Base-by-base conservation (phyloP, 805 yeast species). In the Millerozyma acaciae region DNA sequence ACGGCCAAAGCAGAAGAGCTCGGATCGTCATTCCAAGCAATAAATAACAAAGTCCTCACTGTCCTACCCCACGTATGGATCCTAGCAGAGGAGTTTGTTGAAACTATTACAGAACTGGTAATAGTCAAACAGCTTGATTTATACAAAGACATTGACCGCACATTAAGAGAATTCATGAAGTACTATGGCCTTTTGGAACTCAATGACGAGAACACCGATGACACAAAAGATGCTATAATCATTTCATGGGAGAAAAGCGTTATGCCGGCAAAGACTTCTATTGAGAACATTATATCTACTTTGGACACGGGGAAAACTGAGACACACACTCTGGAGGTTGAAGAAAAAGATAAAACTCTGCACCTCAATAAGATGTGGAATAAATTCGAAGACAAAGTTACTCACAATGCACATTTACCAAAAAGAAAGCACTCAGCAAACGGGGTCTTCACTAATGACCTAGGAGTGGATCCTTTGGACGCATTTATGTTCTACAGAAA, bases 11-110 rank as follows among this genome's bases (percentile, higher is more conserved):
- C 64, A 20, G 52, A 53, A n/a, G 59, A 55, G 14, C 48, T 55
- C 8, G 53, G 53, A 16, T 38, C 42, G 5, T 46, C 55, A 5
- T 72, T 53, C 38, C 43, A 47, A 10, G 62, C 61, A 14, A 42
- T 68, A 13, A 68, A 70, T 42, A 57, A 54, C 14, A 70, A 68
- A 34, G 48, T 64, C n/a, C 60, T 58, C 30, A 28, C 62, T 4
- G 44, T 68, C 3, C 49, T 73, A 5, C 81, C 81, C 1, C 75
- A 72, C 41, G 60, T 65, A 3, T 47, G 71, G 29, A 52, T 58
- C 3, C 59, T 65, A 12, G 43, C 74, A 28, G 73, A 75, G 21
- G 81, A 75, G 42, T 74, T 73, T 38, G 50, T 74, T 8, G 70
- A 63, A 28, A 56, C 58, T 32, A 37, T 75, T 9, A 52, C 71